Evolutionary conservation across 2,329 filamentous ascomycete genomes (phyloP), one percentile per base, ranked within the genome.

Genomic region (Didymella pinodella): DNA sequence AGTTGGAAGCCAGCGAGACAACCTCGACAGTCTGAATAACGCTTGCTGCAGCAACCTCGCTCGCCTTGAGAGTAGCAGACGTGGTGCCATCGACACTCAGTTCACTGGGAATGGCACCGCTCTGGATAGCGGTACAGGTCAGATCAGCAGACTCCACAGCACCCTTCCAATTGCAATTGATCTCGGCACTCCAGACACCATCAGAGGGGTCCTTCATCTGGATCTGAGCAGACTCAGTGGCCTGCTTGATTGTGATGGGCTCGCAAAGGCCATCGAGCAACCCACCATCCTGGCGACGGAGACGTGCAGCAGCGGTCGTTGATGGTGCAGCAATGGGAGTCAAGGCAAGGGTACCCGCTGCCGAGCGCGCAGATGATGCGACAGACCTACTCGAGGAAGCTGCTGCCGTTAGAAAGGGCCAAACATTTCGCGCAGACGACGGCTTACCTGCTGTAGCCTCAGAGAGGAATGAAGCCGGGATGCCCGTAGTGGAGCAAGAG

Each of bases 191-290:
- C 62, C 64, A 68, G 2, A 43, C 62, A 14, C 64, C 67, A 7
- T 63, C 53, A 10, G 38, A 34, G 2, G 68, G 65, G 43, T 71
- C 69, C 7, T 65, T 67, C 28, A 72, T 36, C 20, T 71, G 65
- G 16, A 66, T 48, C 29, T 64, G 54, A 38, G 60, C 65, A 10
- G 65, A 68, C 43, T 61, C 63, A 2, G 63, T 20, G 6, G 68
- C 68, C 62, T 73, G 69, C 50, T 65, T 65, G n/a, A 73, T 49
- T 11, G 66, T 72, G 25, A 65, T 65, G 1, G 65, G 65, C 36
- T 65, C 65, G 53, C 68, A 71, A 31, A 65, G 26, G 18, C 44
- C 34, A 38, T 48, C 53, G 8, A 56, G 48, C 18, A 59, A 53
- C 12, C 43, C 25, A 26, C 47, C 32, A 11, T 62, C 53, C 47